Conservation (phyloP, 1,139 yeast species). For the Hyphopichia wangnamkhiaoensis region DNA sequence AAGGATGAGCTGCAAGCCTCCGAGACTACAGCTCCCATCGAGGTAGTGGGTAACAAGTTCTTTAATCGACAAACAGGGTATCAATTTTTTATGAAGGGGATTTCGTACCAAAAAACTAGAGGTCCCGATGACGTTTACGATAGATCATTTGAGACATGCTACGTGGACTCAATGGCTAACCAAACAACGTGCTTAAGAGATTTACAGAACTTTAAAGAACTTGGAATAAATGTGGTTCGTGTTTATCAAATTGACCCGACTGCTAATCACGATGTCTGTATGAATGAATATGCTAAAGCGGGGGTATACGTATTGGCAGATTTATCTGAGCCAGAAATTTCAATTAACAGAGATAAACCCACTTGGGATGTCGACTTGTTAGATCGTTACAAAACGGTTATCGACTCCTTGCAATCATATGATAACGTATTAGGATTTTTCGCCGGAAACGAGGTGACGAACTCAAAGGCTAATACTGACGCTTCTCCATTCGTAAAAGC, state of each 20-base stretch:
- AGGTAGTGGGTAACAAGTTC: conserved; percentile 49
- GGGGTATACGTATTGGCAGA: conserved; percentile 60
- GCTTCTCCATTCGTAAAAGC: conserved; percentile 66
- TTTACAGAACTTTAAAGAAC: conserved; percentile 43
- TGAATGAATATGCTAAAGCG: conserved; percentile 51
- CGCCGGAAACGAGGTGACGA: conserved; percentile 65
- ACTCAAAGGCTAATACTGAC: conserved; percentile 45
- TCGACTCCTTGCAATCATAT: conserved; percentile 51
- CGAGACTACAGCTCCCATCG: conserved; percentile 20
- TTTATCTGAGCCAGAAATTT: conserved; percentile 52
- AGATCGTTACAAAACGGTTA: conserved; percentile 46
- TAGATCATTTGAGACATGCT: conserved; percentile 28
- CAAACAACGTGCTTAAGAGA: conserved; percentile 51
- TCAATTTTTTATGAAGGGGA: conserved; percentile 59
- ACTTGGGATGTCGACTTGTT: conserved; percentile 43
- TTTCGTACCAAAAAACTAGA: conserved; percentile 56
- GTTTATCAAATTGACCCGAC: conserved; percentile 57
- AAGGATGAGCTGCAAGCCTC: no score
- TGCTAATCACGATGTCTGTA: conserved; percentile 54
- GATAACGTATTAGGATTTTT: conserved; percentile 56
- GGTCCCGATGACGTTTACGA: conserved; percentile 29
- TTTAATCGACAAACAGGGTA: conserved; percentile 40
- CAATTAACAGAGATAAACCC: conserved; percentile 52
- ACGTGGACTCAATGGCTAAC: conserved; percentile 56
- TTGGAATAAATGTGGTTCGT: conserved; percentile 55